Percentiles rank a stretch among this genome's conserved stretches.
These are phyloP conservation scores for Glycyrrhiza uralensis DNA, from an alignment of 306 rosid species.

Conservation along the genomic window DNA sequence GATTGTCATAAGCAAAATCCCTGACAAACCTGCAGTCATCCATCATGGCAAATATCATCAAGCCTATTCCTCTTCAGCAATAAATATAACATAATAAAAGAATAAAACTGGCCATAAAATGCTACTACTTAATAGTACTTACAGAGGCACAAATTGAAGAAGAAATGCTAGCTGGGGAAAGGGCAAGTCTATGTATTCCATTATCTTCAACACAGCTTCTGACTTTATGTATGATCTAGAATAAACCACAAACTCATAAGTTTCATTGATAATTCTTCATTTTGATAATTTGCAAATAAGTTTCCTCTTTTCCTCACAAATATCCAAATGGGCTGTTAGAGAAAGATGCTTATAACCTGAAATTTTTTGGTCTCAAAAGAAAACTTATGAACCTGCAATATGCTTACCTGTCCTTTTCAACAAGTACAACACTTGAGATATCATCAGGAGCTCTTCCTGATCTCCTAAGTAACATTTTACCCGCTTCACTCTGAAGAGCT, in stretches of 20 bases:
- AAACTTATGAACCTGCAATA: not conserved
- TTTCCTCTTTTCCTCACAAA: not conserved
- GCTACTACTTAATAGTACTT: slow-evolving; percentile 41
- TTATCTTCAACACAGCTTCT: slow-evolving; percentile 89
- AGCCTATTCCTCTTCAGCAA: slow-evolving; percentile 1
- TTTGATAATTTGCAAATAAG: not conserved
- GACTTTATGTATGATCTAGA: slow-evolving; percentile 80
- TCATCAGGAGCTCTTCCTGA: slow-evolving; percentile 97
- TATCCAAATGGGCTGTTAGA: not conserved
- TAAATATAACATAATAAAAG: not conserved
- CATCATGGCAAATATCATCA: slow-evolving; percentile 13
- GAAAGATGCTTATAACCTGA: not conserved
- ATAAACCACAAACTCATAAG: slow-evolving; percentile 28
- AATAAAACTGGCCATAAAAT: not conserved
- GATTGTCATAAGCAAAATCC: slow-evolving; percentile 77
- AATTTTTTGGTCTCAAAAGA: not conserved
- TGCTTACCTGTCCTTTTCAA: slow-evolving; percentile 63
- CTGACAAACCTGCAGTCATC: slow-evolving; percentile 61
- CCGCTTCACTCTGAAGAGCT: slow-evolving; percentile 92
- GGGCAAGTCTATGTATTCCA: slow-evolving; percentile 83
- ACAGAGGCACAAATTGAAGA: slow-evolving; percentile 75
- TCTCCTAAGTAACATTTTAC: slow-evolving; percentile 73
- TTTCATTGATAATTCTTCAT: slow-evolving; percentile 15
- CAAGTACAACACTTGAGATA: slow-evolving; percentile 93
- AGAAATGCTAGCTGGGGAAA: slow-evolving; percentile 79